A percentile compares a stretch with the other conserved stretches of the same genome.
phyloP scores from a whole-genome alignment of 129 eudicot genomes.

The Flaveria brownii region DNA sequence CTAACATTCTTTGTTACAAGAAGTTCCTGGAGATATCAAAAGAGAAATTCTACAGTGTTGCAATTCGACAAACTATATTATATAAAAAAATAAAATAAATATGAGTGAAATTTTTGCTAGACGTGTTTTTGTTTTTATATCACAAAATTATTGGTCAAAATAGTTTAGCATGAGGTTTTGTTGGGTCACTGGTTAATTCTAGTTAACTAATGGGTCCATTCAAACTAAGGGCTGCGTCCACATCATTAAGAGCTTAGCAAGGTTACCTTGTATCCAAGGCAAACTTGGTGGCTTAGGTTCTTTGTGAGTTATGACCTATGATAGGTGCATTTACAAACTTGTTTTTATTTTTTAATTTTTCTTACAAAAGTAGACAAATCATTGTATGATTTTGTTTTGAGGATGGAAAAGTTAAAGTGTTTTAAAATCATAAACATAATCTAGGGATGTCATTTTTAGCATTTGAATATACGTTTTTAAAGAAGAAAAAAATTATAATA shows the following conservation, averaged over 20 bases:
- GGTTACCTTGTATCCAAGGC: slow-evolving; percentile 32
- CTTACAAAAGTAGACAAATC: not conserved
- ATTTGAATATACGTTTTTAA: too few relatives aligned
- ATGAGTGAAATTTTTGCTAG: too few relatives aligned
- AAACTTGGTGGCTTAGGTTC: slow-evolving; percentile 21
- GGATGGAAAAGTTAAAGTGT: not conserved
- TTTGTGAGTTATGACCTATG: not conserved
- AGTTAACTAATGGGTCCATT: slow-evolving; percentile 28
- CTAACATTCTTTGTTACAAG: too few relatives aligned
- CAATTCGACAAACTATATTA: too few relatives aligned
- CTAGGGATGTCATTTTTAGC: too few relatives aligned
- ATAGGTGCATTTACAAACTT: slow-evolving; percentile 7
- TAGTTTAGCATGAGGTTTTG: not conserved
- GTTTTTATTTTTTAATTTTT: not conserved
- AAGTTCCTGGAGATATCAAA: too few relatives aligned
- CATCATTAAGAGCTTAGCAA: slow-evolving; percentile 26
- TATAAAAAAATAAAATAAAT: too few relatives aligned
- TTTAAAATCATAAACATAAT: not conserved
- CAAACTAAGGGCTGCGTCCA: slow-evolving; percentile 27
- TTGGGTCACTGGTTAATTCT: slow-evolving; percentile 15
- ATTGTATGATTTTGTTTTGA: not conserved
- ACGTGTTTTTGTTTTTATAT: not conserved
- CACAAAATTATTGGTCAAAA: not conserved
- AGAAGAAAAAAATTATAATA: too few relatives aligned
- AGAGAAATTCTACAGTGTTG: too few relatives aligned